Base-by-base conservation (phyloP, 768 basidiomycete genomes). In the Serendipita indica region DNA sequence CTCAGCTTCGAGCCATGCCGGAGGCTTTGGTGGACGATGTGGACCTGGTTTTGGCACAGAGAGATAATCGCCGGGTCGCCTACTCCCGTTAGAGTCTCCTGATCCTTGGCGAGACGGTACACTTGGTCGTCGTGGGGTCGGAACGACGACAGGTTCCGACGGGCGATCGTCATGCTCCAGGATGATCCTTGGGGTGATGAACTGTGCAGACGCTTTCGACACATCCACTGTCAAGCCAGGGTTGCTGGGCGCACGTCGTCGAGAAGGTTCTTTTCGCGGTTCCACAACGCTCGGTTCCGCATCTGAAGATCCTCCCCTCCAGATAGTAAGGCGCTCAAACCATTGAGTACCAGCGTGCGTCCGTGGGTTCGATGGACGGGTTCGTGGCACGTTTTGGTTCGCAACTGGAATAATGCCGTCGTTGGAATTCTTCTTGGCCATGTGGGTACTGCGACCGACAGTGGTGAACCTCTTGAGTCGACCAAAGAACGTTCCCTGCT, bases 341-440 rank as follows among this genome's bases (percentile, higher is more conserved):
- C 49, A 54, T 6, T 54, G 20, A 30, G 16, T 3, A 16, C 49
- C 49, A 30, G 49, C 7, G 18, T 30, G 3, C 7, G 49, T 3
- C 49, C 30, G 18, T 10, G n/a, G 22, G 30, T 5, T 32, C 30
- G 30, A 27, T 3, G n/a, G n/a, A n/a, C n/a, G n/a, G n/a, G n/a
- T n/a, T n/a, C 7, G 49, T 3, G 49, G 49, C 5, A 10, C 49
- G 49, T 7, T n/a, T n/a, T 43, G 41, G 16, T 3, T n/a, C 6
- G 49, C 49, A 6, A 54, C 20, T 22, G 49, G 49, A 3, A 54
- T 6, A n/a, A 54, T 54, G 5, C 22, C 49, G 10, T n/a, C 7
- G 22, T 54, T 28, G 20, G 49, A 54, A n/a, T 27, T 54, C 49
- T 54, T 54, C 49, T 54, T 54, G 6, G 49, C 49, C 20, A 54